Evolutionary conservation across 306 rosid species (phyloP), one percentile per base, ranked within the genome.

Genomic region (Ceratonia siliqua): DNA sequence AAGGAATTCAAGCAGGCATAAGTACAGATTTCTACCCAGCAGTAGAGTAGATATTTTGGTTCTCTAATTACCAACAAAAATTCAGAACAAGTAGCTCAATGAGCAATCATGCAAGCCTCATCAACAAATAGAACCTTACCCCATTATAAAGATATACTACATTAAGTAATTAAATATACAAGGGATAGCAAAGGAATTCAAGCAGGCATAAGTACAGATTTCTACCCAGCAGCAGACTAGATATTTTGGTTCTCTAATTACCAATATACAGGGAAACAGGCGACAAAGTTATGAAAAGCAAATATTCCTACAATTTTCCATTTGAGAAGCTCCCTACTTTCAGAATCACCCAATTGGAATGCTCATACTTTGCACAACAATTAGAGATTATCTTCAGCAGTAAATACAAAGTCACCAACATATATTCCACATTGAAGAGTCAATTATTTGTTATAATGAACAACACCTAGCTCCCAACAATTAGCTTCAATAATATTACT

Each of bases 91-190:
- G 32, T 52, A 75, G 74, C 49, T 46, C 39, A 17, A 42, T 80
- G 66, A 84, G 58, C 70, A 78, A 74, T 39, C 21, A 58, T 67
- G 43, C 39, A 80, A 45, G 76, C 21, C 75, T 61, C 50, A 14
- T 59, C 14, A 46, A 39, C 64, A 70, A 63, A 71, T 59, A 38
- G 21, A 77, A 56, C 49, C 70, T 63, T 5, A 41, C 52, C 59
- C 35, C 32, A 20, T 28, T n/a, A 30, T 13, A 73, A 62, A 55
- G 27, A 38, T 42, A 57, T 33, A n/a, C 25, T 33, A 61, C n/a
- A 17, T 5, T 20, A 11, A 43, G 46, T 36, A 73, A 38, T 43
- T 36, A 73, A 52, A 36, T 45, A 79, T 45, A 8, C 5, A 39
- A 52, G 9, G 20, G 27, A 50, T 10, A n/a, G 49, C n/a, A n/a